phyloP scores from a whole-genome alignment of 2,329 filamentous ascomycete genomes.

The Ophiocordyceps polyrhachis-furcata region DNA sequence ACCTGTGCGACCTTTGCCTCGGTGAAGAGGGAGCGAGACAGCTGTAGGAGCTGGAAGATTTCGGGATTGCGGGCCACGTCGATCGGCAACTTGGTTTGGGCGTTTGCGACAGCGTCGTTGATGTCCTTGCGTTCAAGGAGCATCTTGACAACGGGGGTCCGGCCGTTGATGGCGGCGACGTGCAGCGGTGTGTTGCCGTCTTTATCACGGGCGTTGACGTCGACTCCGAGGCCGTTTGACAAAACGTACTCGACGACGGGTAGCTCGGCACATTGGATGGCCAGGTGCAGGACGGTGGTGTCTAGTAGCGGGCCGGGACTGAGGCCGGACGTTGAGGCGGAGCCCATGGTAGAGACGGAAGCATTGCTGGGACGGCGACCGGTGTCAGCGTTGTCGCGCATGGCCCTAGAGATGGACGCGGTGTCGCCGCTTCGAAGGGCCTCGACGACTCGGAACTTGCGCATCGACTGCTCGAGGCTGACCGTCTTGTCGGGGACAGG shows the following conservation, averaged over 20 bases:
- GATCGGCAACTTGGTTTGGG: slow-evolving; percentile 65
- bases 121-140: slow-evolving; percentile 67
- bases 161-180: slow-evolving; percentile 66
- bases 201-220: slow-evolving; percentile 78
- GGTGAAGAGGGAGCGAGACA: slow-evolving; percentile 75
- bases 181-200: slow-evolving; percentile 92
- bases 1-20: slow-evolving; percentile 73
- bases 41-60: slow-evolving; percentile 87
- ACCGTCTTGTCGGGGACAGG: slow-evolving; percentile 22
- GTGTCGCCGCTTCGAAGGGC: slow-evolving; percentile 81
- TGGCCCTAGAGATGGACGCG: slow-evolving; percentile 69
- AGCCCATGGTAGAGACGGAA: slow-evolving; percentile 20
- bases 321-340: slow-evolving; percentile 25
- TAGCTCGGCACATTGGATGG: slow-evolving; percentile 86
- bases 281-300: slow-evolving; percentile 79
- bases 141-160: slow-evolving; percentile 62
- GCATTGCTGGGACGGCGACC: slow-evolving; percentile 29
- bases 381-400: slow-evolving; percentile 44
- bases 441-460: slow-evolving; percentile 88
- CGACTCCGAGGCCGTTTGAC: slow-evolving; percentile 50
- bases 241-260: slow-evolving; percentile 91
- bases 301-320: slow-evolving; percentile 42
- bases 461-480: slow-evolving; percentile 79
- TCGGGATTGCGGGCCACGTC: slow-evolving; percentile 84
- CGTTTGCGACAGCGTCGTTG: slow-evolving; percentile 77